Evolutionary conservation across 495 filamentous ascomycete species (phyloP), one percentile per base, ranked within the genome.

Genomic region (Chaetomidium leptoderma): DNA sequence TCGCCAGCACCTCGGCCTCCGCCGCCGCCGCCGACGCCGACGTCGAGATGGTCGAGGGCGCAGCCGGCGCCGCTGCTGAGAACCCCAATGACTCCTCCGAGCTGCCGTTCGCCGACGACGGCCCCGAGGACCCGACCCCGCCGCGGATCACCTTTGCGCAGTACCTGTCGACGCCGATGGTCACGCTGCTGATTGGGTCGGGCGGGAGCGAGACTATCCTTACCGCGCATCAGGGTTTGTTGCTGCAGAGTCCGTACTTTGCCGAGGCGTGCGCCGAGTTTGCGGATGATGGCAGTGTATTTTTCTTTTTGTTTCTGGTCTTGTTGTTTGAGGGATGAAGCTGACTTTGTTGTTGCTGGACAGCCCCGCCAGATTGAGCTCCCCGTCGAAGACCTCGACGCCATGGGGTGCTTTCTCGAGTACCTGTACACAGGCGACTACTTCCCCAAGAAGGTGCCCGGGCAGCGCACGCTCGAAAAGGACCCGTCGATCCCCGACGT

Each of bases 381-480:
- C 33, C 68, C 78, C 0, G 74, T 78, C 60, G 87, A 90, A 59
- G 81, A 92, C 63, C 72, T 93, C 27, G 88, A 91, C 58, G 89
- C 92, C 33, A 86, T 92, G 55, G 85, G 89, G 32, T 91, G 84
- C 73, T 91, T 95, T 66, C 83, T 97, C 63, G 87, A 96, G 74
- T 97, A 86, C 73, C 83, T 95, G 30, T 97, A 97, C 74, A 95
- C 89, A 2, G 83, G 83, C 70, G 89, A 97, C 69, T 96, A 96
- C 78, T 90, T 89, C 69, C 86, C 89, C 4, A 75, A 78, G 58
- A 85, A 85, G 63, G 51, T 85, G 16, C 67, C 77, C n/a, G 76
- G 80, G 42, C 72, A 80, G 51, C 76, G 73, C 21, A 59, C 74
- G 33, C 74, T 89, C 2, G 82, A 88, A 62, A 68, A 69, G 43